A percentile compares a stretch with the other conserved stretches of the same genome.
These are phyloP conservation scores for Rubia tinctorum DNA, from an alignment of 305 asterid species.

Conservation along the genomic window DNA sequence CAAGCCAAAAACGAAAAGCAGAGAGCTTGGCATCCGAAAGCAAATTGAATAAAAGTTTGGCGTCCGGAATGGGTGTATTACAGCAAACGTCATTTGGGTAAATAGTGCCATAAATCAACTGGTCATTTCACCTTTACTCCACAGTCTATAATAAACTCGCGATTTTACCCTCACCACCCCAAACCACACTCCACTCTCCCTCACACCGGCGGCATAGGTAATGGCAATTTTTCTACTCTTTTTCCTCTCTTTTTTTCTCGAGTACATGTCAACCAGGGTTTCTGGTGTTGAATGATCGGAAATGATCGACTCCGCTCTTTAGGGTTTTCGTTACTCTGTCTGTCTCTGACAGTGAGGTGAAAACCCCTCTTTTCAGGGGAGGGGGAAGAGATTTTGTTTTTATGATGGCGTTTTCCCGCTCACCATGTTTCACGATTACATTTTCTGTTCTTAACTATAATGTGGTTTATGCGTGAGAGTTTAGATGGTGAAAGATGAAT, in stretches of 20 bases:
- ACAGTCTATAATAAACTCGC: no score
- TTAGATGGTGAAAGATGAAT: background rate
- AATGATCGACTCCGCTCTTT: background rate
- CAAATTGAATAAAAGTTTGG: constrained; percentile 8
- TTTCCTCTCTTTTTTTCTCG: background rate
- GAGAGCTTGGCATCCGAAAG: background rate
- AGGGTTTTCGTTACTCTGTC: background rate
- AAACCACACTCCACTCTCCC: background rate
- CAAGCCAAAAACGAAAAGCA: background rate
- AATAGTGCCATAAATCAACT: background rate
- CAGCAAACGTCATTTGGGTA: background rate
- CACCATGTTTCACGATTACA: background rate
- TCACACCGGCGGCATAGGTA: background rate
- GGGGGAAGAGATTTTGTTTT: no score
- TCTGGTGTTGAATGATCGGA: background rate
- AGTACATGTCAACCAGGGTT: background rate
- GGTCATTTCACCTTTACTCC: background rate
- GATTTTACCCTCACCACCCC: background rate
- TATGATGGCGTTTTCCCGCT: background rate
- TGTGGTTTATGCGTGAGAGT: background rate
- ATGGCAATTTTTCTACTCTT: background rate
- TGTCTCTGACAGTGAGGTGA: background rate
- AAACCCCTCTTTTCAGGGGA: background rate
- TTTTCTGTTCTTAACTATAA: background rate
- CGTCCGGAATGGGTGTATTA: background rate